A percentile compares a stretch with the other conserved stretches of the same genome.
These are phyloP conservation scores for Gamsiella multidivaricata DNA, from an alignment of 192 early-diverging fungal genomes.

Conservation along the genomic window DNA sequence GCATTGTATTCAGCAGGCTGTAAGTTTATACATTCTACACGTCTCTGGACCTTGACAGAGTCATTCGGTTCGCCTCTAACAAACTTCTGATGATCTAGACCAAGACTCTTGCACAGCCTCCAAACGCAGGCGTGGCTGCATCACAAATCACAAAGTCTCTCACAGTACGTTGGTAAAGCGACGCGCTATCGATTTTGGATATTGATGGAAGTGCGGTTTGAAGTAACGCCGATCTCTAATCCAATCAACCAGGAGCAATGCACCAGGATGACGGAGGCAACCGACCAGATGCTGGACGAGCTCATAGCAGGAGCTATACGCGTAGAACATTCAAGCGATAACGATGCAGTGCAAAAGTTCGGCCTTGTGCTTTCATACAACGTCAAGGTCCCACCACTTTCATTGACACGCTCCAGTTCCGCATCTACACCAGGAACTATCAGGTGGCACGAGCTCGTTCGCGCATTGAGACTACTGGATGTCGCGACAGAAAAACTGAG, in stretches of 20 bases:
- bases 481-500: slow-evolving; percentile 25
- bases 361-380: slow-evolving; percentile 20
- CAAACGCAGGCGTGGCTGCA: slow-evolving; percentile 33
- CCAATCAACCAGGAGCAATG: slow-evolving; percentile 31
- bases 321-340: neutral
- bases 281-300: slow-evolving; percentile 47
- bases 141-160: slow-evolving; percentile 30
- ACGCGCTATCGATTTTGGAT: neutral
- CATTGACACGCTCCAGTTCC: slow-evolving; percentile 9
- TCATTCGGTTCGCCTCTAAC: neutral
- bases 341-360: neutral
- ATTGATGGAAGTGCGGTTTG: too few species aligned
- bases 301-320: slow-evolving; percentile 27
- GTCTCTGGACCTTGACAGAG: too few species aligned
- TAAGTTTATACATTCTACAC: neutral
- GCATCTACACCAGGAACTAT: slow-evolving; percentile 24
- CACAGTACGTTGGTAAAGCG: slow-evolving; percentile 23
- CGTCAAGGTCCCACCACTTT: slow-evolving; percentile 33
- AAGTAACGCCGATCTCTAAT: too few species aligned
- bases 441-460: slow-evolving; percentile 38
- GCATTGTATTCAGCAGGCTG: slow-evolving; percentile 51
- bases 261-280: slow-evolving; percentile 34
- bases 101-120: slow-evolving; percentile 31
- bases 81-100: slow-evolving; percentile 3
- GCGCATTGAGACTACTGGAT: slow-evolving; percentile 30